Percentiles rank a stretch among this genome's conserved stretches.
These are phyloP conservation scores for Zygosaccharomyces siamensis DNA, from an alignment of 805 yeast genomes.

Conservation along the genomic window DNA sequence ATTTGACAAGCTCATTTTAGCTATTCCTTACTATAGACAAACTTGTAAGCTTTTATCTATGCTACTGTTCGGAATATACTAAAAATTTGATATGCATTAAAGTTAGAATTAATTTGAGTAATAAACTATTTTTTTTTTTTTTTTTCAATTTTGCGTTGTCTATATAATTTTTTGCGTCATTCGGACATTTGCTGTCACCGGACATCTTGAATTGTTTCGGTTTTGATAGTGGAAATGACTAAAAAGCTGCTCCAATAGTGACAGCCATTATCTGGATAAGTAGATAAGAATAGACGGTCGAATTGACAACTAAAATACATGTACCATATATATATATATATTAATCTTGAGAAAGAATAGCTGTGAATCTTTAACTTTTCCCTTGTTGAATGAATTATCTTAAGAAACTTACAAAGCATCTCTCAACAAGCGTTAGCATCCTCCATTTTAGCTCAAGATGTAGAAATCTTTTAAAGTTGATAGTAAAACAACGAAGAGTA, in stretches of 20 bases:
- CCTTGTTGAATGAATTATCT: neutral
- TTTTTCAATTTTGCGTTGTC: neutral
- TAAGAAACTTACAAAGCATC: no score
- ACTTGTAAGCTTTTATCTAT: neutral
- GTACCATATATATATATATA: constrained; percentile 16
- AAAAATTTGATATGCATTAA: no score
- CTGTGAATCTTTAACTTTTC: neutral
- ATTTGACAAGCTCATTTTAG: neutral
- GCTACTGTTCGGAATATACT: neutral
- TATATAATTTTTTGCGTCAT: neutral
- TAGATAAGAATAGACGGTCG: constrained; percentile 4
- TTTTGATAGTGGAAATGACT: no score
- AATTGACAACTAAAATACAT: constrained; percentile 21
- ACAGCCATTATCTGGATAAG: no score
- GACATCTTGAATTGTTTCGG: neutral
- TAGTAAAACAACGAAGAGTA: neutral
- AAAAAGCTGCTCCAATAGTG: no score
- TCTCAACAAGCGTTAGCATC: neutral
- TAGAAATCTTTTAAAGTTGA: neutral
- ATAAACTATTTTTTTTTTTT: neutral
- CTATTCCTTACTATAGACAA: neutral
- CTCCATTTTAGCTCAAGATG: neutral
- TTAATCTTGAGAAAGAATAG: neutral
- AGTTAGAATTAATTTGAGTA: neutral
- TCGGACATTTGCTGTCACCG: neutral